Base-by-base conservation (phyloP, 345 rosid species). In the Pistacia atlantica region DNA sequence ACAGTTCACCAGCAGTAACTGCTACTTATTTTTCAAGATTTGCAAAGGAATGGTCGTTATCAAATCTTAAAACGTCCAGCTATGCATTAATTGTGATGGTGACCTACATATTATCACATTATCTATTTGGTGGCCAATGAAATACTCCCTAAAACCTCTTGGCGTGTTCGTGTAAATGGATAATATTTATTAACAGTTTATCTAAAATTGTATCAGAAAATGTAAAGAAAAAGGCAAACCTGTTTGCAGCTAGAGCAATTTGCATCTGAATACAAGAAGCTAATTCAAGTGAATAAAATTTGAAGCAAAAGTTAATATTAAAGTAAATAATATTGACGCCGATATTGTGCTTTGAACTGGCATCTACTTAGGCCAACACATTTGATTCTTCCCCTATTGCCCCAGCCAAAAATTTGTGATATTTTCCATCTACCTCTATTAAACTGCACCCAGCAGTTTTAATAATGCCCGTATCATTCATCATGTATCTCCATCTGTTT, bases 401-500 rank as follows among this genome's bases (percentile, higher is more conserved):
- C 1, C 76, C 69, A 18, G 69, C 81, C 59, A 81, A 35, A 66
- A 81, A 74, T 69, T 64, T 74, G 11, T 65, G 57, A 65, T 18
- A 58, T 57, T 18, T 70, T 37, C 84, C 81, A 51, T 65, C 31
- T 12, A 74, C 76, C 66, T 77, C 79, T 77, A 77, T 69, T 31
- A 13, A 33, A 58, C 81, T 69, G 3, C 51, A 59, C 58, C 79
- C 78, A 35, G 81, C 70, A 58, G 71, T 65, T 78, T 81, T 74
- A 51, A 59, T 65, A n/a, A 74, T 81, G 73, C 76, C 84, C 11
- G 76, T 10, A 46, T 58, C 78, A 51, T 74, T 65, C 81, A 59
- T 78, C 81, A 65, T 65, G 78, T 49, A 37, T 73, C 69, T 63
- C 69, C 69, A 62, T 61, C 16, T 48, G 48, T 49, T 78, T 17